phyloP scores from a whole-genome alignment of 2,329 filamentous ascomycete species.

The Fusarium sp. region DNA sequence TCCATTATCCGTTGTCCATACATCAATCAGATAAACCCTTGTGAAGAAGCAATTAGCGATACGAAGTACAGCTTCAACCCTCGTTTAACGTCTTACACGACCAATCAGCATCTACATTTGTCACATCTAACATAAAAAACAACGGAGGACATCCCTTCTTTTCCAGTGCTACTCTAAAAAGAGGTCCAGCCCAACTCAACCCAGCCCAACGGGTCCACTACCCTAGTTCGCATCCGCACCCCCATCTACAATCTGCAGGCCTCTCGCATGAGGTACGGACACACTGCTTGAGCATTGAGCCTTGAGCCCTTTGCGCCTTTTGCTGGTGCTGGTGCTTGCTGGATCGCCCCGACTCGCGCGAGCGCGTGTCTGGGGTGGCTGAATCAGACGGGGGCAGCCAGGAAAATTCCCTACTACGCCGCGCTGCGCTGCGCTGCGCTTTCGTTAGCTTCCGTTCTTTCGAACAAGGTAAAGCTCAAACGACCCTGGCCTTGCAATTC shows the following conservation, averaged over 20 bases:
- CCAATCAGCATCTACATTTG: constrained; percentile 28
- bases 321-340: constrained; percentile 5
- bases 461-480: constrained; percentile 42
- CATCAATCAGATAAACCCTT: too few species aligned
- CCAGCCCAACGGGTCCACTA: constrained; percentile 39
- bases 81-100: constrained; percentile 7
- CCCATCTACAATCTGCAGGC: constrained; percentile 6
- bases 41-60: not conserved
- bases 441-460: not conserved
- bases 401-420: constrained; percentile 2
- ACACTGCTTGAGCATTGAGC: constrained; percentile 10
- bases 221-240: constrained; percentile 30
- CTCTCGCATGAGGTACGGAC: constrained; percentile 16
- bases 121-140: constrained; percentile 17
- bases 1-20: too few species aligned
- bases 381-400: constrained; percentile 40
- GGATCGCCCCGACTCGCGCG: constrained; percentile 32
- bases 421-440: not conserved
- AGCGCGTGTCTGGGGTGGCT: constrained; percentile 44
- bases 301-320: too few species aligned
- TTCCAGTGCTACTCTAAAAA: constrained; percentile 7
- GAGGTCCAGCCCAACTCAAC: constrained; percentile 30
- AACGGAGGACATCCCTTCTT: constrained; percentile 8
- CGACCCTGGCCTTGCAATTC: constrained; percentile 42
- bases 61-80: constrained; percentile 1